Evolutionary conservation across 495 filamentous ascomycete species (phyloP).

Genomic region (Aspergillus incahuasiensis): DNA sequence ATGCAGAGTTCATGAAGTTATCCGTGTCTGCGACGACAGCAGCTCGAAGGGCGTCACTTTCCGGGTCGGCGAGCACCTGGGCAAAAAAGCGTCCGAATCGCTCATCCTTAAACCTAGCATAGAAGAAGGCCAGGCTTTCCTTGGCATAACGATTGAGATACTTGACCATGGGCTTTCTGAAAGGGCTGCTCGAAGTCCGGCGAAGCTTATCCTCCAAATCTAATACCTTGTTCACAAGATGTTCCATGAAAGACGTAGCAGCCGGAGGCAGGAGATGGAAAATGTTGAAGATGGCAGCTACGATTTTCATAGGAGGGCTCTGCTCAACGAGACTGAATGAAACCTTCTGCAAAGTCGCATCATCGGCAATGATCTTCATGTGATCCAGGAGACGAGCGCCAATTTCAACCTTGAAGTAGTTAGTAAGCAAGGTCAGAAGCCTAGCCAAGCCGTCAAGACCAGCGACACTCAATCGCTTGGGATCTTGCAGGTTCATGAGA

Average conservation of each 20-base stretch:
- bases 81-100: constrained; percentile 91
- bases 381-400: constrained; percentile 87
- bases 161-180: constrained; percentile 85
- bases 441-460: constrained; percentile 88
- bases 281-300: constrained; percentile 89
- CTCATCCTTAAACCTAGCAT: constrained; percentile 69
- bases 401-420: constrained; percentile 99
- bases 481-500: constrained; percentile 91
- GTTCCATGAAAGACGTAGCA: constrained; percentile 84
- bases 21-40: constrained; percentile 70
- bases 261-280: constrained; percentile 90
- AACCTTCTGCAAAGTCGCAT: constrained; percentile 72
- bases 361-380: constrained; percentile 84
- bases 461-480: constrained; percentile 81
- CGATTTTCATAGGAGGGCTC: constrained; percentile 82
- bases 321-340: constrained; percentile 94
- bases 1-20: constrained; percentile 59
- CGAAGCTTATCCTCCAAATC: constrained; percentile 82
- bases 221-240: constrained; percentile 80
- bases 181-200: constrained; percentile 88
- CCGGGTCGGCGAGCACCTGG: constrained; percentile 75
- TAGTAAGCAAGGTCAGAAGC: constrained; percentile 83
- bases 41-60: constrained; percentile 68
- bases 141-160: constrained; percentile 90
- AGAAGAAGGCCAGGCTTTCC: constrained; percentile 77